Percentiles rank a stretch among this genome's conserved stretches.
These are phyloP conservation scores for Trichosporon inkin DNA, from an alignment of 1,284 basidiomycete genomes.

Conservation along the genomic window DNA sequence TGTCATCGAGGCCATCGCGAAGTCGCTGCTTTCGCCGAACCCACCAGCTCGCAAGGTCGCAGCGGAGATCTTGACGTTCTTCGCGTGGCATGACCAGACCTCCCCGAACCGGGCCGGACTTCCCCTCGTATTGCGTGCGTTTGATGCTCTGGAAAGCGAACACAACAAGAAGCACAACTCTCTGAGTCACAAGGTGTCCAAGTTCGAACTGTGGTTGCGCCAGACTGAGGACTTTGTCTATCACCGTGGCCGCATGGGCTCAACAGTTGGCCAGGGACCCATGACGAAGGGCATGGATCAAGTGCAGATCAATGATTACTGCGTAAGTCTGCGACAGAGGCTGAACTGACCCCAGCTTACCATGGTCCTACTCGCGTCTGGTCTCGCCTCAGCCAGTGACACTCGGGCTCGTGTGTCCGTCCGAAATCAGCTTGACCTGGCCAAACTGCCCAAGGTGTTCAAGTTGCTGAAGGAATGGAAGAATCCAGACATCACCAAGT, in stretches of 20 bases:
- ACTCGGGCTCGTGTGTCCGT: slow-evolving; percentile 37
- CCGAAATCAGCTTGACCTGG: slow-evolving; percentile 75
- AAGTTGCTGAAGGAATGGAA: slow-evolving; percentile 65
- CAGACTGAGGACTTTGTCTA: slow-evolving; percentile 72
- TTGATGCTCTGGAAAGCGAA: slow-evolving; percentile 48
- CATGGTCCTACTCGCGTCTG: slow-evolving; percentile 33
- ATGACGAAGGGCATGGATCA: slow-evolving; percentile 59
- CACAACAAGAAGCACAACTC: slow-evolving; percentile 33
- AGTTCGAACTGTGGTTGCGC: slow-evolving; percentile 87
- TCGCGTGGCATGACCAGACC: slow-evolving; percentile 51
- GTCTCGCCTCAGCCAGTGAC: slow-evolving; percentile 39
- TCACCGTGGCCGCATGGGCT: slow-evolving; percentile 91
- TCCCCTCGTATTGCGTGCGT: slow-evolving; percentile 52
- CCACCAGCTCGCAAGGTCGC: slow-evolving; percentile 75
- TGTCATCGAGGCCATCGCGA: slow-evolving; percentile 76
- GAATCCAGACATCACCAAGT: slow-evolving; percentile 59
- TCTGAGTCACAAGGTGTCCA: slow-evolving; percentile 58
- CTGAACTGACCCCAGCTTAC: slow-evolving; percentile 24
- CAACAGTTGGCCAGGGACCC: slow-evolving; percentile 86
- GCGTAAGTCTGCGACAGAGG: slow-evolving; percentile 26
- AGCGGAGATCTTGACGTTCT: slow-evolving; percentile 64
- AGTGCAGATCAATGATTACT: slow-evolving; percentile 35
- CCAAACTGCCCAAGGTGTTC: slow-evolving; percentile 73
- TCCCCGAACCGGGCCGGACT: slow-evolving; percentile 50
- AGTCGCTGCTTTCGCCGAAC: slow-evolving; percentile 77